Evolutionary conservation across 352 stramenopile genomes (phyloP), one percentile per base, ranked within the genome.

Genomic region (Hyaloperonospora arabidopsidis): DNA sequence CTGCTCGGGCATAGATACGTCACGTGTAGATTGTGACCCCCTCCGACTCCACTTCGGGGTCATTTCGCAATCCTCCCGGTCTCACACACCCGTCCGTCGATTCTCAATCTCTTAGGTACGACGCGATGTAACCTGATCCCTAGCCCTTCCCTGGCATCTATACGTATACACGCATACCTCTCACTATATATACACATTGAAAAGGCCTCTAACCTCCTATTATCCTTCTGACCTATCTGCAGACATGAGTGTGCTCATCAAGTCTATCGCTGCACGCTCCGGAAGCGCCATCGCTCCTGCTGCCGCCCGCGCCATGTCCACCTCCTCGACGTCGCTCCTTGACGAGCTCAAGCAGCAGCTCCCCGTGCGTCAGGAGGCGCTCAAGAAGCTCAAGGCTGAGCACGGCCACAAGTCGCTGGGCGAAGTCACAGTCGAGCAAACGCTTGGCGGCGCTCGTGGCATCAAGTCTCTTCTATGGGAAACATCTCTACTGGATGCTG

Each of bases 391-490:
- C 45, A 97, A 97, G 75, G 83, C 87, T 28, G 86, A 97, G 40
- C 87, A 97, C 81, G 92, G 92, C 72, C 65, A 84, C 74, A 96
- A 96, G 74, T 90, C 76, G 52, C 72, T 96, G 10, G 87, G 87
- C 38, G 82, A 98, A 56, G 94, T 98, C 8, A 98, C 93, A 12
- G 95, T 98, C 25, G 93, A 98, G 21, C 95, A 98, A 80, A 96
- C 94, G 21, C 93, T 99, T 60, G 96, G 97, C 56, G 96, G 96
- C 45, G 96, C 95, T 15, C 89, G 97, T 68, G 89, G 93, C 49
- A 95, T 99, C 52, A 98, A 99, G 79, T 98, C 92, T 65, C 97
- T 99, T 76, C 69, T 99, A 55, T 99, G 96, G 96, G 97, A 99
- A 68, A 99, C 97, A 21, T 97, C 88, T 53, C 76, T 97, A 49